A percentile compares a stretch with the other conserved stretches of the same genome.
These are phyloP conservation scores for Tilletia horrida DNA, from an alignment of 1,284 basidiomycete genomes.

Conservation along the genomic window DNA sequence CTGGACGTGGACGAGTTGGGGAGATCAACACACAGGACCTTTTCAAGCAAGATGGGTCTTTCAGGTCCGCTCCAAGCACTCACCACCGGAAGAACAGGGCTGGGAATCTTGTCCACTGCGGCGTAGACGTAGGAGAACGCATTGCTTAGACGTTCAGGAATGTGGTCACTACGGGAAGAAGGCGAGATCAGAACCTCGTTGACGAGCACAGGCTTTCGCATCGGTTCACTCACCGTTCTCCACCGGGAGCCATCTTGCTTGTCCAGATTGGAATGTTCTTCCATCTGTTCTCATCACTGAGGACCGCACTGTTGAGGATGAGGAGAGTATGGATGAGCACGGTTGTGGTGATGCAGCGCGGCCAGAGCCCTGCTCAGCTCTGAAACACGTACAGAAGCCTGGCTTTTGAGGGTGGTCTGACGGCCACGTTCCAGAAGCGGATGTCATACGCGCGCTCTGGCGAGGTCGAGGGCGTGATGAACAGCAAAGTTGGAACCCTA, in stretches of 20 bases:
- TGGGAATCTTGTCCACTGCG: not conserved
- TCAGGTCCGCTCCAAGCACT: not conserved
- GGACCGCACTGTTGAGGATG: not conserved
- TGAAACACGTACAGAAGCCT: not conserved
- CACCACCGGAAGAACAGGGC: not conserved
- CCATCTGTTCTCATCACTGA: slow-evolving; percentile 16
- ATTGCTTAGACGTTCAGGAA: slow-evolving; percentile 1
- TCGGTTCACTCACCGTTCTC: not conserved
- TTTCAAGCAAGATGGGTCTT: not conserved
- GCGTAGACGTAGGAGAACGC: slow-evolving; percentile 5
- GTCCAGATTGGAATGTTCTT: slow-evolving; percentile 4
- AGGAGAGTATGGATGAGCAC: not conserved
- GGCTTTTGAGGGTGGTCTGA: not conserved
- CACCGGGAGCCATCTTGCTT: slow-evolving; percentile 7
- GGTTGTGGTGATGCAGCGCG: not conserved
- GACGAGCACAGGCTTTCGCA: not conserved
- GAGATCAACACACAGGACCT: not conserved
- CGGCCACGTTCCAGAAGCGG: slow-evolving; percentile 18
- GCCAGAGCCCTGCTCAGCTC: no score
- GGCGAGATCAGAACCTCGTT: not conserved
- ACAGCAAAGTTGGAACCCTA: slow-evolving; percentile 18
- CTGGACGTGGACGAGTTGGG: not conserved
- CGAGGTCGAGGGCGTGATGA: slow-evolving; percentile 21
- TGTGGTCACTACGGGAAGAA: not conserved
- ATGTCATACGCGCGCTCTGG: slow-evolving; percentile 21